Evolutionary conservation across 1,139 yeast species (phyloP), one percentile per base, ranked within the genome.

Genomic region (Kazachstania sp.): DNA sequence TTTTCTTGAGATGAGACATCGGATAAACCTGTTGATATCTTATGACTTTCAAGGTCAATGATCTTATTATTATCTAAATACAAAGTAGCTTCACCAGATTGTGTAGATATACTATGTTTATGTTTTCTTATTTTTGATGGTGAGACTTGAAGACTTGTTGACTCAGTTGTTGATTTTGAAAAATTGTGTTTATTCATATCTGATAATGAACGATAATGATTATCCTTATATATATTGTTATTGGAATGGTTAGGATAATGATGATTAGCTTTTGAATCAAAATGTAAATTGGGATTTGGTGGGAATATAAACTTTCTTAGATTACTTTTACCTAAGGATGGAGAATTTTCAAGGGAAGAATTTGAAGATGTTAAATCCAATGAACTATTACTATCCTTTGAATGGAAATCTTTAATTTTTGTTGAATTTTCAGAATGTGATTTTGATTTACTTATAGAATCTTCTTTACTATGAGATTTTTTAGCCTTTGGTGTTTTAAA

Each of bases 401-500:
- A 11, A 8, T 39, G 13, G 15, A 28, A 30, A 29, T 36, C 31
- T 8, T 26, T 42, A 8, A 34, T 23, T 16, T 39, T 40, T 23
- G 7, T 34, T 11, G 19, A 39, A 12, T 34, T 44, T 18, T 29
- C 36, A 13, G 36, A 19, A 16, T 37, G 37, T 18, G 36, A 42
- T n/a, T 36, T 32, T 9, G 30, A 18, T 32, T 41, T 41, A n/a
- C 37, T 29, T 6, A 23, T 16, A 3, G 28, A 20, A 15, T 42
- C 38, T 20, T 43, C 45, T 19, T 43, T 37, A 15, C 32, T 43
- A 34, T 32, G 43, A 5, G 36, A 19, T 23, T 40, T 31, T 20
- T 40, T 40, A n/a, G 56, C 41, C 42, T 54, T 56, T 8, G 66
- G 65, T 1, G 65, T 60, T 45, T 52, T 60, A 51, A 64, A 64